A percentile compares a stretch with the other conserved stretches of the same genome.
These are phyloP conservation scores for Rosa hybrid DNA, from an alignment of 331 rosid genomes.

Conservation along the genomic window DNA sequence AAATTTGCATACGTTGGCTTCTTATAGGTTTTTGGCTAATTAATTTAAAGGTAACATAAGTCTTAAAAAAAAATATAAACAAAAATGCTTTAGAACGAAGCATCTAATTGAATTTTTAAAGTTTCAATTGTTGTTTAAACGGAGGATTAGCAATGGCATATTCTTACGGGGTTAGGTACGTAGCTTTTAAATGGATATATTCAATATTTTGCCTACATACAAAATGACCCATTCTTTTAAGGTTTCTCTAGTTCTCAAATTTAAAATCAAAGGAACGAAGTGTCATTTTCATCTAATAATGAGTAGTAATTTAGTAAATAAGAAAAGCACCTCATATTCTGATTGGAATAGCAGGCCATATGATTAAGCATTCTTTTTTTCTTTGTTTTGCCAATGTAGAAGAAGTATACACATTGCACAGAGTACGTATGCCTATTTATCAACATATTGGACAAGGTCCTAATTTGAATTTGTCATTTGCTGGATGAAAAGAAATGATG, in stretches of 20 bases:
- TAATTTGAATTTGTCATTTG: not conserved
- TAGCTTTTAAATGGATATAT: not conserved
- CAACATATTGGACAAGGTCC: not conserved
- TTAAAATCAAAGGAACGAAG: not conserved
- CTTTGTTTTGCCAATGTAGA: not conserved
- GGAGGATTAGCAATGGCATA: slow-evolving; percentile 8
- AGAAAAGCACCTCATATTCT: not conserved
- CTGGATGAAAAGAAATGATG: not conserved
- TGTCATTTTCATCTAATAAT: not conserved
- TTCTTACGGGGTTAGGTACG: slow-evolving; percentile 14
- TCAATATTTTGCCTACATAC: not conserved
- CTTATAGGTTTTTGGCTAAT: not conserved
- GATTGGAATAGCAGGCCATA: not conserved
- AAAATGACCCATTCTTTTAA: not conserved
- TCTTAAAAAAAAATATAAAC: not conserved
- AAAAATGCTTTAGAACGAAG: slow-evolving; percentile 5
- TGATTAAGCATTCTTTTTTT: not conserved
- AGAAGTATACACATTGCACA: not conserved
- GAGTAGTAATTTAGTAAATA: not conserved
- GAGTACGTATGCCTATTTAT: not conserved
- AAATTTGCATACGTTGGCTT: not conserved
- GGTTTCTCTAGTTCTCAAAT: not conserved
- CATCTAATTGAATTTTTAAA: not conserved
- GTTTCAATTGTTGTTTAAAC: not conserved
- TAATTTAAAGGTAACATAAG: not conserved